A percentile compares a stretch with the other conserved stretches of the same genome.
phyloP scores from a whole-genome alignment of 2,329 filamentous ascomycete species.

The Diplodia intermedia region DNA sequence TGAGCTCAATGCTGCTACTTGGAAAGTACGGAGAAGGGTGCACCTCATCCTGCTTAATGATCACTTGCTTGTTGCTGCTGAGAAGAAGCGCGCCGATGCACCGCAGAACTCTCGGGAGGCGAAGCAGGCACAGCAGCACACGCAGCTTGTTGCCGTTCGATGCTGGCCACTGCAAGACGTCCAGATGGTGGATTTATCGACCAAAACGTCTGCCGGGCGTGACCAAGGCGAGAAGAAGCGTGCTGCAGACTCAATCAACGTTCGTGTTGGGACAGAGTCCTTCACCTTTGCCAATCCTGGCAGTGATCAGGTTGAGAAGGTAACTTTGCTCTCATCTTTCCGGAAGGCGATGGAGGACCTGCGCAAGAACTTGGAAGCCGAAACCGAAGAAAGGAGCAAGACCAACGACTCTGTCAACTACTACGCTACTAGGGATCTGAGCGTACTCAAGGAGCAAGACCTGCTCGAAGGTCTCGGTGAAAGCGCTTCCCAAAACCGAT shows the following conservation, averaged over 20 bases:
- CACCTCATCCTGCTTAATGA: slow-evolving; percentile 94
- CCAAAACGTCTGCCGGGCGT: slow-evolving; percentile 33
- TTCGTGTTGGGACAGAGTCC: slow-evolving; percentile 86
- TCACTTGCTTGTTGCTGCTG: slow-evolving; percentile 88
- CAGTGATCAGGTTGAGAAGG: slow-evolving; percentile 78
- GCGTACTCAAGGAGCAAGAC: slow-evolving; percentile 78
- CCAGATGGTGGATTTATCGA: slow-evolving; percentile 85
- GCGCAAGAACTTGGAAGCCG: slow-evolving; percentile 81
- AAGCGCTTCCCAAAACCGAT: slow-evolving; percentile 71
- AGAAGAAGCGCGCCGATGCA: slow-evolving; percentile 84
- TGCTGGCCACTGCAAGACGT: slow-evolving; percentile 95
- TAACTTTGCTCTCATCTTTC: slow-evolving; percentile 82
- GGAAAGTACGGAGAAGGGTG: slow-evolving; percentile 88
- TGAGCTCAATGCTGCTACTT: slow-evolving; percentile 95
- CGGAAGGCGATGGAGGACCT: slow-evolving; percentile 92
- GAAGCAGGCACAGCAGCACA: slow-evolving; percentile 53
- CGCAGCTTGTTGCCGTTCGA: slow-evolving; percentile 86
- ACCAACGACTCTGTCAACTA: slow-evolving; percentile 85
- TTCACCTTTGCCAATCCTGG: slow-evolving; percentile 95
- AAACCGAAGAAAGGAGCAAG: slow-evolving; percentile 86
- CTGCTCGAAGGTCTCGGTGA: slow-evolving; percentile 76
- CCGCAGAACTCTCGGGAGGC: slow-evolving; percentile 53
- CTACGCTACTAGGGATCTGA: slow-evolving; percentile 78
- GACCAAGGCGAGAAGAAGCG: slow-evolving; percentile 34
- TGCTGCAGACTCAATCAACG: slow-evolving; percentile 73